Evolutionary conservation across 2,329 filamentous ascomycete genomes (phyloP), one percentile per base, ranked within the genome.

Genomic region (Colletotrichum tropicale): DNA sequence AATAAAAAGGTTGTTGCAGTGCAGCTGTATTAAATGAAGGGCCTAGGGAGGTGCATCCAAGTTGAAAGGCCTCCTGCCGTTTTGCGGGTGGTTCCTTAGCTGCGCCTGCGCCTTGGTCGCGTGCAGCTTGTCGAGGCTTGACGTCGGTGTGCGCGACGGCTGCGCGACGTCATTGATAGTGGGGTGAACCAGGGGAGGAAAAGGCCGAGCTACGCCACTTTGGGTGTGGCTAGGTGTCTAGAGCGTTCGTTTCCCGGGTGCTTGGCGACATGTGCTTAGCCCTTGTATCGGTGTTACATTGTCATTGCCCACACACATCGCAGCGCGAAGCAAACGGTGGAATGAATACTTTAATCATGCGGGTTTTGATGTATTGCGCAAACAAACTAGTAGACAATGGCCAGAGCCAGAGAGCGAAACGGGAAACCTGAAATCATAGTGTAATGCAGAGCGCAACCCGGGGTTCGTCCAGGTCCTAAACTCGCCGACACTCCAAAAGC

Each of bases 401-500:
- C 74, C 58, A 34, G 34, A 69, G 74, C 74, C 21, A 24, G 26
- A 74, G 58, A 62, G 55, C 66, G 61, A 56, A 76, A 66, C 60
- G 48, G 70, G 36, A 75, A 75, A 75, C 74, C 61, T 66, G 62
- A 76, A 76, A 76, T 71, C 71, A 75, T 70, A 52, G 73, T 75
- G 73, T 43, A 26, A 71, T 64, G 66, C 61, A 71, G 71, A 76
- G 61, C 64, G 66, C 67, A 70, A 70, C 74, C 71, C 32, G 62
- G 66, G 66, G 32, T 32, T 60, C 36, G 55, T 48, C 74, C 64
- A 61, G 71, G 61, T 67, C 67, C 75, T 67, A 58, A 18, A 77
- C 74, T 72, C 76, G 71, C 75, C 71, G 66, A 75, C 75, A 78
- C 68, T 71, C 68, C 67, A 70, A 69, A 71, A 76, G 61, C 74